Conservation (phyloP, 108 stramenopile species). For the Seminavis robusta region DNA sequence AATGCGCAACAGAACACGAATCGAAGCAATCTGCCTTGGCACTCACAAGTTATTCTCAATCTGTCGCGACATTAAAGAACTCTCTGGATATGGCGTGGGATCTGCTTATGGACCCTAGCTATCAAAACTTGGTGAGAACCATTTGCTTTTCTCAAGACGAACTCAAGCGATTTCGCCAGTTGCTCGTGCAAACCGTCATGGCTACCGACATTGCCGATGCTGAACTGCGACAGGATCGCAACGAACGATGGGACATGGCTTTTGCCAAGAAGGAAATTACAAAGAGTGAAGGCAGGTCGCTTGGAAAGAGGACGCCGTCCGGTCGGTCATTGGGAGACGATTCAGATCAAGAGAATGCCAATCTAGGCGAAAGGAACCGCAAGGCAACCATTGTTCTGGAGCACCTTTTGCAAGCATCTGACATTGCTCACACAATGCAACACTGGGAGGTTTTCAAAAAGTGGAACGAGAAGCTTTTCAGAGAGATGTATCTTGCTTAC, state of each 20-base stretch:
- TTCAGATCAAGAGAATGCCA: neutral
- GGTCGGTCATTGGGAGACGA: neutral
- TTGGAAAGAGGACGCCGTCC: too few species aligned
- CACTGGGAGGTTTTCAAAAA: constrained; percentile 37
- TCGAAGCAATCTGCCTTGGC: too few species aligned
- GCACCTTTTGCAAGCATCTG: constrained; percentile 45
- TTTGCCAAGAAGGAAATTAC: neutral
- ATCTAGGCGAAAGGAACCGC: neutral
- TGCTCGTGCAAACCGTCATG: constrained; percentile 22
- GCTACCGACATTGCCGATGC: constrained; percentile 24
- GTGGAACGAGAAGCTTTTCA: constrained; percentile 39
- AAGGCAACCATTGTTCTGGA: constrained; percentile 33
- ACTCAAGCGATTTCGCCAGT: constrained; percentile 32
- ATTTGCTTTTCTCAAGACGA: constrained; percentile 29
- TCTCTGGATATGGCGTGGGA: constrained; percentile 37
- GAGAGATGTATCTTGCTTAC: constrained; percentile 27
- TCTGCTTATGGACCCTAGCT: constrained; percentile 22
- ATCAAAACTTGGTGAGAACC: constrained; percentile 25
- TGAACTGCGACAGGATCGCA: constrained; percentile 14
- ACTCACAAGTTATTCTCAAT: too few species aligned
- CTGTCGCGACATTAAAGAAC: too few species aligned
- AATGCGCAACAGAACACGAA: too few species aligned
- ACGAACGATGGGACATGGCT: constrained; percentile 18
- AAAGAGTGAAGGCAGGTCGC: neutral
- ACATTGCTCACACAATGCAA: constrained; percentile 51